Percentiles rank a stretch among this genome's conserved stretches.
These are phyloP conservation scores for Solanum hybrid DNA, from an alignment of 305 asterid genomes.

Conservation along the genomic window DNA sequence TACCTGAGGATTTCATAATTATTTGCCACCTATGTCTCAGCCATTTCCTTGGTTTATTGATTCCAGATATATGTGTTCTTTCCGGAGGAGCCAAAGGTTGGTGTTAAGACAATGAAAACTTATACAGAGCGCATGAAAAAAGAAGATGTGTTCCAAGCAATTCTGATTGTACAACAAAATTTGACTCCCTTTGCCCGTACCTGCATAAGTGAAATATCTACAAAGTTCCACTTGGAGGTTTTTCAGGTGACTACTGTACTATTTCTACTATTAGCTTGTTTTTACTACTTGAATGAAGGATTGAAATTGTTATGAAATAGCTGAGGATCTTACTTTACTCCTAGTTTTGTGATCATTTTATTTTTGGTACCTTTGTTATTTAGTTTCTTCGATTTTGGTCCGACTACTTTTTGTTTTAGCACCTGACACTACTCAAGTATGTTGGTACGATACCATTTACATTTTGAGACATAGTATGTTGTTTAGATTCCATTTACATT, in stretches of 20 bases:
- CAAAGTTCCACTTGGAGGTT: slow-evolving; percentile 77
- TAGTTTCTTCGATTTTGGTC: neutral
- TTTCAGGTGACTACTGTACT: slow-evolving; percentile 44
- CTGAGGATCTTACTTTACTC: neutral
- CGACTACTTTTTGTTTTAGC: neutral
- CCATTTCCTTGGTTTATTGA: neutral
- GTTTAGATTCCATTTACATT: neutral
- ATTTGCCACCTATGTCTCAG: neutral
- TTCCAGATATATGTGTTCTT: slow-evolving; percentile 67
- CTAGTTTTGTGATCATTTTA: neutral
- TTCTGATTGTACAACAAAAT: slow-evolving; percentile 75
- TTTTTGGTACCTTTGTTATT: neutral
- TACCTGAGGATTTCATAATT: neutral
- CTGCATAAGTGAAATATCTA: slow-evolving; percentile 58
- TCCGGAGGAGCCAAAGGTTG: slow-evolving; percentile 78
- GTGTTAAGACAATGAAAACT: slow-evolving; percentile 70
- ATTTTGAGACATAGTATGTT: neutral
- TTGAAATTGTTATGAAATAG: neutral
- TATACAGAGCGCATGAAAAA: slow-evolving; percentile 72
- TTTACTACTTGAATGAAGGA: neutral
- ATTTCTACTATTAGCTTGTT: neutral
- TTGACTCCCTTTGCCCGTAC: slow-evolving; percentile 67
- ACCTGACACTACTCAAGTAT: neutral
- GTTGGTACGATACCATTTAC: neutral
- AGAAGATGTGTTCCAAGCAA: slow-evolving; percentile 55